These are phyloP conservation scores for Globisporangium parvum DNA, from an alignment of 352 stramenopile genomes.

Conservation along the genomic window DNA sequence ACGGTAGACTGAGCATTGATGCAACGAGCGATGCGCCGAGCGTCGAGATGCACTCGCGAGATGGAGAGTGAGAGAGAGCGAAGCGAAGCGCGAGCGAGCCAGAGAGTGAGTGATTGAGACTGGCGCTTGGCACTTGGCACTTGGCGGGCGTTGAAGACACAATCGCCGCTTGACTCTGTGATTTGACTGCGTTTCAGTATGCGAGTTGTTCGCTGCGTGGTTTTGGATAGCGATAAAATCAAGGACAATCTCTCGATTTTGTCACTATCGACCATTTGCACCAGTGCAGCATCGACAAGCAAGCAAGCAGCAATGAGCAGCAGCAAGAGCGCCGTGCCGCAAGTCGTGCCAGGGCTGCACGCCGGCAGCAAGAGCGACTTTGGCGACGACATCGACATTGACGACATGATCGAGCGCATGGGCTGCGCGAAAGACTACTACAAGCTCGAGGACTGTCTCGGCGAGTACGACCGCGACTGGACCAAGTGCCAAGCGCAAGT, in stretches of 20 bases:
- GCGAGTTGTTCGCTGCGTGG: too few species aligned
- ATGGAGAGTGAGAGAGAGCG: background rate
- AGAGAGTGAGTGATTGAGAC: too few species aligned
- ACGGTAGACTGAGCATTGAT: conserved; percentile 23
- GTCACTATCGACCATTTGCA: too few species aligned
- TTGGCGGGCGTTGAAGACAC: too few species aligned
- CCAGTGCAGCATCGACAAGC: background rate
- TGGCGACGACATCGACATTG: conserved; percentile 67
- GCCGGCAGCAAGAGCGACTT: conserved; percentile 81
- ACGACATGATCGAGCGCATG: conserved; percentile 84
- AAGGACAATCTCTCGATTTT: too few species aligned
- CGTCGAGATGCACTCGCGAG: too few species aligned
- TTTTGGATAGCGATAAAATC: too few species aligned
- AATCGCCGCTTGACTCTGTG: too few species aligned
- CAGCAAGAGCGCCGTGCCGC: background rate
- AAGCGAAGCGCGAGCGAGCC: too few species aligned
- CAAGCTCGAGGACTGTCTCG: conserved; percentile 80
- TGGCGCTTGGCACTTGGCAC: too few species aligned
- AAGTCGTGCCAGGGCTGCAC: conserved; percentile 57
- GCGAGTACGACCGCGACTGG: conserved; percentile 78
- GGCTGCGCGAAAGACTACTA: conserved; percentile 82
- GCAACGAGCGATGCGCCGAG: background rate
- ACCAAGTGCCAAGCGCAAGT: conserved; percentile 82
- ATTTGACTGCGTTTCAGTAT: too few species aligned
- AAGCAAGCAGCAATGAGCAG: background rate